A percentile compares a stretch with the other conserved stretches of the same genome.
These are phyloP conservation scores for Syncephalastrum racemosum DNA, from an alignment of 371 early-diverging fungal species.

Conservation along the genomic window DNA sequence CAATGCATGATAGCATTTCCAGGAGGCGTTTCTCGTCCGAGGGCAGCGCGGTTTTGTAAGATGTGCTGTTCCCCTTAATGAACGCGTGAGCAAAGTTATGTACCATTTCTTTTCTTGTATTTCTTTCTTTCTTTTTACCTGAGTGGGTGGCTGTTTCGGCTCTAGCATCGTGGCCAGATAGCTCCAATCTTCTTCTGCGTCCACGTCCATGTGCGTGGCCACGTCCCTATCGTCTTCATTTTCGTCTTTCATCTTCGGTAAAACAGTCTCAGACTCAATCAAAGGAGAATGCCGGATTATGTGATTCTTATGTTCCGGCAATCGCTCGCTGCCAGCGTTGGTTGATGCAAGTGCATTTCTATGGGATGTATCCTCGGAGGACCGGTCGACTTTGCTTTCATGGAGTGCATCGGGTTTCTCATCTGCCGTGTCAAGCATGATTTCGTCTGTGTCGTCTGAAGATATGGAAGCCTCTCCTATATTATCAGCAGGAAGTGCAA, in stretches of 20 bases:
- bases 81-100: neutral
- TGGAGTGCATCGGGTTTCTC: neutral
- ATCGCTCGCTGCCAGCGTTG: neutral
- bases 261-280: no score
- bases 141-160: no score
- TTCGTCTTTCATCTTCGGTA: no score
- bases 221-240: neutral
- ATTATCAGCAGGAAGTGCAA: no score
- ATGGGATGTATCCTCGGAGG: no score
- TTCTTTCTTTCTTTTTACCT: neutral
- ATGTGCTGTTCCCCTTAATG: neutral
- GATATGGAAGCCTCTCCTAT: no score
- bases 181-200: conserved; percentile 5
- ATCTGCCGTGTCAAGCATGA: no score
- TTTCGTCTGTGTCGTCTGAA: no score
- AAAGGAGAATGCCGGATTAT: neutral
- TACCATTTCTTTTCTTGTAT: neutral
- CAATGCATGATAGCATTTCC: neutral
- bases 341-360: neutral
- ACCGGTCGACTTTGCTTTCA: neutral
- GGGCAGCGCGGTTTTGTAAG: neutral
- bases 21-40: neutral
- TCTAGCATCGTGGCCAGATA: neutral
- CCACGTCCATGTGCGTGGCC: no score
- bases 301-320: no score